Base-by-base conservation (phyloP, 2,329 filamentous ascomycete genomes). In the Periconia macrospinosa region DNA sequence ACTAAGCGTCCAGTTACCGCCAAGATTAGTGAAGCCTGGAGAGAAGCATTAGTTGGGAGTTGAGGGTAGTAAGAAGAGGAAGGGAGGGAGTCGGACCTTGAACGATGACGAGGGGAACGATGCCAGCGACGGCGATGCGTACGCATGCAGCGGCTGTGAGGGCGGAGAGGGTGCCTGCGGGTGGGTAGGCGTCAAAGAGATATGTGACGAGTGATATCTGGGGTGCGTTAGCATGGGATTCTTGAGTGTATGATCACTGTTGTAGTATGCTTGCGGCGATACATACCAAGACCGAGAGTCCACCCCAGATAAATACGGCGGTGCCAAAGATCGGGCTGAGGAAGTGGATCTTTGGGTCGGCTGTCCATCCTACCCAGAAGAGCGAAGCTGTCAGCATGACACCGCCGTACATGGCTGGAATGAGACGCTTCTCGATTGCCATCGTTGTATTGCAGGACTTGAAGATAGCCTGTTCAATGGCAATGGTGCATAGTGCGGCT, bases 121-220 rank as follows among this genome's bases (percentile, higher is more conserved):
- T 56, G 14, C 62, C 70, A 10, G 65, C 72, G 40, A 64, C 52
- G 6, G 65, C 41, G 19, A 74, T 55, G 18, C 72, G 61, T 20
- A 58, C 53, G 23, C 56, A 66, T 8, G 72, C 72, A 9, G 64
- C 66, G 23, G 66, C 58, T 1, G 72, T 74, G 19, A 75, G 61
- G 1, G 72, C 72, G 7, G 70, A 60, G 3, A 75, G 62, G 1
- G 72, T 74, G 17, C 63, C 68, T 3, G 62, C 63, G 1, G 72
- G 65, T 14, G 70, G 63, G 53, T 70, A 75, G 2, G 70, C 72
- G 50, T 75, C 72, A 61, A 75, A 75, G 30, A 74, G 62, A 51
- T 75, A 75, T 9, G 71, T 62, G 17, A 75, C 58, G 14, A 69
- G 50, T 6, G 67, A 69, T 45, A 73, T 70, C 66, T 67, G 23